phyloP scores from a whole-genome alignment of 2,329 filamentous ascomycete species.

The Colletotrichum chlorophyti region DNA sequence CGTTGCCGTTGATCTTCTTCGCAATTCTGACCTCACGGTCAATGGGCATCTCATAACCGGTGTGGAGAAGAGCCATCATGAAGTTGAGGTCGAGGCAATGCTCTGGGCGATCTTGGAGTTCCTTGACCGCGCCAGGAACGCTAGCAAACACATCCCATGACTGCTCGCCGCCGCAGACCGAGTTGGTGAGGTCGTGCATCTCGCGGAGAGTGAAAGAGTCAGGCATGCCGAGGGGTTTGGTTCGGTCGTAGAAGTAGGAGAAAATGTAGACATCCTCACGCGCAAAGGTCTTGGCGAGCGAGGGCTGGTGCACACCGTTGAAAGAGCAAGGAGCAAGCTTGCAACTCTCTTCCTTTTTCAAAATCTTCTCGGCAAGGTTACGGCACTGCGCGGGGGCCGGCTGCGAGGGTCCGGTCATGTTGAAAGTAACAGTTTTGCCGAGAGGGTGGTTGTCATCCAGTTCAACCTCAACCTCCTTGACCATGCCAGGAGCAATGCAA shows the following conservation, averaged over 20 bases:
- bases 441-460: constrained; percentile 72
- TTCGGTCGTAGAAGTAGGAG: constrained; percentile 98
- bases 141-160: constrained; percentile 83
- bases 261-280: constrained; percentile 94
- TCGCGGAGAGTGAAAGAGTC: constrained; percentile 93
- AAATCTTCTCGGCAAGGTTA: constrained; percentile 85
- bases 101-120: constrained; percentile 84
- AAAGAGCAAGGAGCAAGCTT: constrained; percentile 92
- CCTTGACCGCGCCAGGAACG: constrained; percentile 78
- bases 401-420: constrained; percentile 84
- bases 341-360: constrained; percentile 86
- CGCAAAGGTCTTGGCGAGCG: constrained; percentile 88
- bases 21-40: constrained; percentile 96
- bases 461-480: constrained; percentile 74
- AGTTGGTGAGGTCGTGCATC: constrained; percentile 82
- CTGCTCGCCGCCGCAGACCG: constrained; percentile 81
- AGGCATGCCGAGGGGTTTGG: constrained; percentile 94
- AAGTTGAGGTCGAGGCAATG: constrained; percentile 96
- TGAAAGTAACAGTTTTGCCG: constrained; percentile 71
- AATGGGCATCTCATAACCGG: constrained; percentile 97
- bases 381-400: constrained; percentile 87
- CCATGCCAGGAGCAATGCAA: constrained; percentile 84
- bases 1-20: constrained; percentile 98
- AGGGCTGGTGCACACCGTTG: constrained; percentile 95
- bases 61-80: constrained; percentile 91